Evolutionary conservation across 192 early-diverging fungal species (phyloP).

Genomic region (Kappamyces sp.): DNA sequence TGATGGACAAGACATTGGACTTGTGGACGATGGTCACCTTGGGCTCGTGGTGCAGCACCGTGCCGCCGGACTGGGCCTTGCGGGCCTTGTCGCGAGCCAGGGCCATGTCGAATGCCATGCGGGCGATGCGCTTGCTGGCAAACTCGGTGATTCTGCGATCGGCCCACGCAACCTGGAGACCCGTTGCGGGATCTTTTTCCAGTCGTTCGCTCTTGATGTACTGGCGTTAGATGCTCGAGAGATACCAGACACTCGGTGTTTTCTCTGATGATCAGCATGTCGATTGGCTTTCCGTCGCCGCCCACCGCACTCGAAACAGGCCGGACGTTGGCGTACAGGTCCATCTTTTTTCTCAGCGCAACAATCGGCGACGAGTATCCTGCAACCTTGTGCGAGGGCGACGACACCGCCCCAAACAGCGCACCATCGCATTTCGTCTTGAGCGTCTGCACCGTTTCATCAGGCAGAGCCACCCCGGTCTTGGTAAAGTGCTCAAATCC

Average conservation of each 20-base stretch:
- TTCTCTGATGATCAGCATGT: slow-evolving; percentile 96
- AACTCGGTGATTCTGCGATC: slow-evolving; percentile 85
- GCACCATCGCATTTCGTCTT: slow-evolving; percentile 85
- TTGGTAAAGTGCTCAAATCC: slow-evolving; percentile 95
- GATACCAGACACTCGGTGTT: slow-evolving; percentile 94
- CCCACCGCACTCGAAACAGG: slow-evolving; percentile 73
- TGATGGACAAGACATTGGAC: slow-evolving; percentile 89
- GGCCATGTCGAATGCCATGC: slow-evolving; percentile 92
- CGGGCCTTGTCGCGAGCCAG: slow-evolving; percentile 58
- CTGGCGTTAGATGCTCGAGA: slow-evolving; percentile 29
- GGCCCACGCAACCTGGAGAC: slow-evolving; percentile 69
- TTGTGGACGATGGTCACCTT: slow-evolving; percentile 95
- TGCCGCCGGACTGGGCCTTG: neutral
- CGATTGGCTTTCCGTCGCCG: slow-evolving; percentile 61
- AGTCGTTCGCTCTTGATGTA: slow-evolving; percentile 78
- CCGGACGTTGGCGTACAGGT: slow-evolving; percentile 95
- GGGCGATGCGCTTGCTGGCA: slow-evolving; percentile 80
- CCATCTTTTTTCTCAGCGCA: slow-evolving; percentile 86
- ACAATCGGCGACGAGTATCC: slow-evolving; percentile 99
- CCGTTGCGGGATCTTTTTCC: slow-evolving; percentile 50
- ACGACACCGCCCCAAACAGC: slow-evolving; percentile 92
- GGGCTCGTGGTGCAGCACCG: slow-evolving; percentile 18
- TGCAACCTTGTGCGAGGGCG: slow-evolving; percentile 95
- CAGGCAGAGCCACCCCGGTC: slow-evolving; percentile 86
- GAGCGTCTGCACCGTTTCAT: slow-evolving; percentile 73